Evolutionary conservation across 768 basidiomycete genomes (phyloP), one percentile per base, ranked within the genome.

Genomic region (Mycena maculata): DNA sequence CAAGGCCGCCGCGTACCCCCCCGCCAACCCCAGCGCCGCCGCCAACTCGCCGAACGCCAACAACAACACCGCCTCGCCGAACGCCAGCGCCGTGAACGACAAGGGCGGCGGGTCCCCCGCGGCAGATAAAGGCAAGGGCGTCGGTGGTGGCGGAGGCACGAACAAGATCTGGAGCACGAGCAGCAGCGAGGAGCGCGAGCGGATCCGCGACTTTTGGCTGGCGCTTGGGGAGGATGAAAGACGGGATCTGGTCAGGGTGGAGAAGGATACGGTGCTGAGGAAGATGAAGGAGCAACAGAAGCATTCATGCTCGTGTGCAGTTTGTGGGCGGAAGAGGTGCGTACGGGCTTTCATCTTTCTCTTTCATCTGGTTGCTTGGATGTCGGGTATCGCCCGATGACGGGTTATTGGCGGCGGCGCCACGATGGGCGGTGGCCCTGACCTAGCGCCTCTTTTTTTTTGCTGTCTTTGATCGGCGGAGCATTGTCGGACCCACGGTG

Each of bases 271-370:
- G 27, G 97, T 99, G 31, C 82, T 99, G 64, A 89, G 88, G 81
- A 99, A 99, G 88, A 99, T 99, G 96, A 99, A 99, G 85, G 98
- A 99, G 80, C 94, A 98, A 84, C 96, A 98, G 87, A 92, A 94
- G 76, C 95, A 98, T 77, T 92, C 90, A 67, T 99, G 98, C 77
- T 90, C 90, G 67, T 97, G 97, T 83, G 95, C 96, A 41, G 94
- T 98, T 36, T 97, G 97, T 83, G 95, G 96, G 60, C 84, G 97
- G 77, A 99, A 99, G 86, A 92, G 97, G 94, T 93, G 74, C 68
- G 92, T 88, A 73, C 71, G 33, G 7, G n/a, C 44, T 16, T 4
- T 22, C 25, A 2, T 12, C 67, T 65, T 77, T 78, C 69, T 60
- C 65, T 75, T 42, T 70, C 74, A 77, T 65, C 74, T 70, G 70